phyloP scores from a whole-genome alignment of 495 filamentous ascomycete species.

The Penicillium lagena region DNA sequence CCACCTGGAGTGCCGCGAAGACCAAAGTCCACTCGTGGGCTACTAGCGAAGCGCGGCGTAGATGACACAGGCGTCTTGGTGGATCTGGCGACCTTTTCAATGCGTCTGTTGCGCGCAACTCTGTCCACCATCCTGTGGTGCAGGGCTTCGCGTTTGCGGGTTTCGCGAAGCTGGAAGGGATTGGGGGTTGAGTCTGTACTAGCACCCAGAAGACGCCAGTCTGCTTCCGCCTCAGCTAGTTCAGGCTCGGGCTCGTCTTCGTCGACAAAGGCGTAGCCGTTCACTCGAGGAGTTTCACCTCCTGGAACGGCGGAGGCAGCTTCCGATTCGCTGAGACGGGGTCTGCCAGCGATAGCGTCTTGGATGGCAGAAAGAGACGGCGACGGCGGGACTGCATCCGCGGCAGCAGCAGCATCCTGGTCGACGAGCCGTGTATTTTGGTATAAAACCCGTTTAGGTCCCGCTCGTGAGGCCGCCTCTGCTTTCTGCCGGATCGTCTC shows the following conservation, averaged over 20 bases:
- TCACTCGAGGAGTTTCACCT: constrained; percentile 81
- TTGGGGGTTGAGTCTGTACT: constrained; percentile 57
- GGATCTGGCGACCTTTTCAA: constrained; percentile 40
- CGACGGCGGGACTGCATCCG: constrained; percentile 51
- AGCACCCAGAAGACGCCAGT: constrained; percentile 43
- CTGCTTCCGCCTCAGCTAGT: constrained; percentile 6
- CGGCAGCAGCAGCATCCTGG: constrained; percentile 19
- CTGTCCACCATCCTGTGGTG: constrained; percentile 90
- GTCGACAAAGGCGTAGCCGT: constrained; percentile 92
- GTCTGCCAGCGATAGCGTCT: constrained; percentile 77
- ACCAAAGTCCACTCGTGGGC: constrained; percentile 54
- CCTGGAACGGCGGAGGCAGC: constrained; percentile 46
- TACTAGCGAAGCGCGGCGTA: constrained; percentile 72
- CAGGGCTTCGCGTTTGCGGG: constrained; percentile 71
- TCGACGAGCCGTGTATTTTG: constrained; percentile 69
- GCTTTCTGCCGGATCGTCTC: constrained; percentile 62
- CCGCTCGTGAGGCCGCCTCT: constrained; percentile 64
- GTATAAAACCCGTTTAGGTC: constrained; percentile 72
- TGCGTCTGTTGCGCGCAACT: constrained; percentile 66
- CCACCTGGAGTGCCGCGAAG: constrained; percentile 43
- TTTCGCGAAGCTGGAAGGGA: constrained; percentile 75
- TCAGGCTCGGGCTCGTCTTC: constrained; percentile 54
- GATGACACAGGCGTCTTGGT: constrained; percentile 50
- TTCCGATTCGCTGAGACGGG: constrained; percentile 59
- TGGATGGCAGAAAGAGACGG: constrained; percentile 81